phyloP scores from a whole-genome alignment of 2,329 filamentous ascomycete species.

The Fusarium veterinarium region DNA sequence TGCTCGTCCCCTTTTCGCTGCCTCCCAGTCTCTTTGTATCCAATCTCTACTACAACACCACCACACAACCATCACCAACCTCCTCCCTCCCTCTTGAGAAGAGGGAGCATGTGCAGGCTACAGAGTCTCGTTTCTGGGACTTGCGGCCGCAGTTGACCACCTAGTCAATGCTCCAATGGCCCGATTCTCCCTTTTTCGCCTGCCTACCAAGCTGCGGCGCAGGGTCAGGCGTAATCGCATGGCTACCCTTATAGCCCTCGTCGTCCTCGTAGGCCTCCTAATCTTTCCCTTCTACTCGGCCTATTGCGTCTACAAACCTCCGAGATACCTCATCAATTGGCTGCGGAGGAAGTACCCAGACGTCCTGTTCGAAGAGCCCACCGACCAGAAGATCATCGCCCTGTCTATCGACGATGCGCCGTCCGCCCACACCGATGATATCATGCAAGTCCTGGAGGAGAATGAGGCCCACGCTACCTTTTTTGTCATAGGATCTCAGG shows the following conservation, averaged over 20 bases:
- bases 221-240: slow-evolving; percentile 69
- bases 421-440: slow-evolving; percentile 75
- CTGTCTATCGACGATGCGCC: slow-evolving; percentile 91
- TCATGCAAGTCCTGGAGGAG: slow-evolving; percentile 73
- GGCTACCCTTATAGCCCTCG: slow-evolving; percentile 62
- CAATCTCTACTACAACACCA: slow-evolving; percentile 19
- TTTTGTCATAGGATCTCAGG: slow-evolving; percentile 87
- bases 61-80: slow-evolving; percentile 16
- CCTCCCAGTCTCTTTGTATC: slow-evolving; percentile 12
- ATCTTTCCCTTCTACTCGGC: slow-evolving; percentile 57
- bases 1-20: slow-evolving; percentile 20
- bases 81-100: neutral
- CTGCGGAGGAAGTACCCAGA: slow-evolving; percentile 79
- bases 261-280: slow-evolving; percentile 51
- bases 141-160: slow-evolving; percentile 30
- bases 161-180: slow-evolving; percentile 48
- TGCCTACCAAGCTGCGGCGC: slow-evolving; percentile 67
- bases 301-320: slow-evolving; percentile 86
- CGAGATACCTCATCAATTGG: slow-evolving; percentile 75
- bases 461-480: slow-evolving; percentile 83
- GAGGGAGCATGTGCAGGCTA: slow-evolving; percentile 41
- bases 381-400: slow-evolving; percentile 74
- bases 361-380: slow-evolving; percentile 77
- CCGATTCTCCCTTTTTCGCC: slow-evolving; percentile 61
- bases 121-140: slow-evolving; percentile 38